Base-by-base conservation (phyloP, 352 stramenopile genomes). In the Aphanomyces euteiches region DNA sequence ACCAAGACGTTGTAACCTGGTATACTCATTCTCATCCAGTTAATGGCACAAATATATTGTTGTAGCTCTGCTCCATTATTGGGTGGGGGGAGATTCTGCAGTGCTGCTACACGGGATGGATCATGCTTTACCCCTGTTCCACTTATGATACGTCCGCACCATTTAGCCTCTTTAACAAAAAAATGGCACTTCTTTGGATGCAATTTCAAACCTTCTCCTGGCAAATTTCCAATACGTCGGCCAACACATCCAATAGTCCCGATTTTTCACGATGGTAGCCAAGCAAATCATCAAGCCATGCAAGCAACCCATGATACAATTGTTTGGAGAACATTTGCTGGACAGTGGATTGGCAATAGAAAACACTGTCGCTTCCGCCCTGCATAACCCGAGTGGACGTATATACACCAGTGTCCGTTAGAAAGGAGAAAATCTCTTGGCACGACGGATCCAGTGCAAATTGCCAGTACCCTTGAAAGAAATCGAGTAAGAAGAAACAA, bases 401-500 rank as follows among this genome's bases (percentile, higher is more conserved):
- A 47, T 68, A 74, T 5, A 78, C 53, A n/a, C 36, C 41, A 4
- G 71, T 41, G 5, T 73, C 63, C 3, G 67, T 75, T 45, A 73
- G 63, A 34, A 75, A 69, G 8, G 7, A 50, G 36, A 69, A 45
- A 6, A 69, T 28, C 19, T 75, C 67, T 7, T 67, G 72, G 45
- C 67, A 72, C 3, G 69, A 60, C 5, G 3, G 0, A 7, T 76
- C 5, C 0, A 76, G 58, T 0, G 66, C 64, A 5, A 77, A 36
- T 48, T 77, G 66, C 72, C 71, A 78, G 40, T 73, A 78, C 1
- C 71, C 74, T 39, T 73, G 75, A 5, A 71, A 36, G n/a, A n/a
- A n/a, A n/a, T n/a, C n/a, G n/a, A n/a, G n/a, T n/a, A 74, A 54
- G 0, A 39, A 66, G 7, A 75, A n/a, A 53, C 39, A 6, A 45